Evolutionary conservation across 2,329 filamentous ascomycete genomes (phyloP).

Genomic region (Curvularia sp.): DNA sequence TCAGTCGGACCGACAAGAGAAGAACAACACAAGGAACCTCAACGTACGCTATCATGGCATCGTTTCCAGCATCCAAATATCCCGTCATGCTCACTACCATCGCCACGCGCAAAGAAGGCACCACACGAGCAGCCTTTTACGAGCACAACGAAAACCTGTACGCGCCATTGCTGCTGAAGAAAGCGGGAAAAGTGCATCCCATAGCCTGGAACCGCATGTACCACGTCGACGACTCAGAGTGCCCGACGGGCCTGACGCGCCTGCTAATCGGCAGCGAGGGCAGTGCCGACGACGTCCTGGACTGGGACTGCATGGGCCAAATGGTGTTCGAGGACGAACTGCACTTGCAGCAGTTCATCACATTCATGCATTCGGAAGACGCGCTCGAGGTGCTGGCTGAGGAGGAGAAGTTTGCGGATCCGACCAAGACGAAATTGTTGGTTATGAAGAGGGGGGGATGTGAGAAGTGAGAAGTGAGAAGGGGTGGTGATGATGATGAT

Average conservation of each 20-base stretch:
- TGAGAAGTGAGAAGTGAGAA: background rate
- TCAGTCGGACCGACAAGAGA: background rate
- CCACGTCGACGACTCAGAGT: conserved; percentile 25
- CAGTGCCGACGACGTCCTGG: conserved; percentile 17
- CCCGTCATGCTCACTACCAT: conserved; percentile 23
- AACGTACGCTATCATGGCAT: conserved; percentile 10
- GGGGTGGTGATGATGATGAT: too few species aligned
- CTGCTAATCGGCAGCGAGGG: conserved; percentile 19
- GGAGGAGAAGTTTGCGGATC: conserved; percentile 28
- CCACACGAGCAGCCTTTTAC: conserved; percentile 23
- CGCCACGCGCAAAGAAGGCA: conserved; percentile 25
- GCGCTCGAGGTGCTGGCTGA: conserved; percentile 22
- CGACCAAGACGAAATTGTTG: conserved; percentile 23
- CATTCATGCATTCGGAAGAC: conserved; percentile 27
- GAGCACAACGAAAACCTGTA: conserved; percentile 24
- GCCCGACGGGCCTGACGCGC: conserved; percentile 19
- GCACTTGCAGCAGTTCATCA: conserved; percentile 31
- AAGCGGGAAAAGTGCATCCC: conserved; percentile 25
- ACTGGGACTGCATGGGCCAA: conserved; percentile 31
- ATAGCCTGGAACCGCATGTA: conserved; percentile 28
- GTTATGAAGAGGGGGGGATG: conserved; percentile 26
- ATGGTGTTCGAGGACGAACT: conserved; percentile 32
- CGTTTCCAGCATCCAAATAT: conserved; percentile 23
- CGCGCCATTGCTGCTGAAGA: conserved; percentile 22
- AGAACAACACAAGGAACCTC: background rate